Base-by-base conservation (phyloP, 2,329 filamentous ascomycete species). In the Colletotrichum shisoi region DNA sequence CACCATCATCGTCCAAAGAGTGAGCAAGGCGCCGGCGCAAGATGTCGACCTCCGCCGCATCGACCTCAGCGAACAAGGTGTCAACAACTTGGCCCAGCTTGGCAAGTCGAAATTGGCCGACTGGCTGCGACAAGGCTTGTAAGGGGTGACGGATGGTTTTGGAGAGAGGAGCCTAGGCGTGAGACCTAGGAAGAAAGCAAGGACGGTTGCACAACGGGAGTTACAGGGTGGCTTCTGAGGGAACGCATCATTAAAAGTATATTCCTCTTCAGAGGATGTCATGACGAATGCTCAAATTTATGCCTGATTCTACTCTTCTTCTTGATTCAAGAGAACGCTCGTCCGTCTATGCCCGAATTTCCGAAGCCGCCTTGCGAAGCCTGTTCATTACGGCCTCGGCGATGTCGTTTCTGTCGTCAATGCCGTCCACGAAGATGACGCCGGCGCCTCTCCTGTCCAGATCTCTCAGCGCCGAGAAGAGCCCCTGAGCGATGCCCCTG, bases 1-100 rank as follows among this genome's bases (percentile, higher is more conserved):
- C 1, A 94, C 95, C 70, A 91, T 97, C 74, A 92, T 99, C 71
- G 91, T 94, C 56, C 93, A 93, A 77, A 85, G 95, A 72, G 95
- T 98, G 74, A 97, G 92, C 85, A 90, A 91, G 79, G 94, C 95
- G 46, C 95, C 95, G 11, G 89, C 90, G 48, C 91, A 96, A 74
- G 95, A 99, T 81, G 90, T 93, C 73, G 93, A 93, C 76, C 87
- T 97, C 79, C 93, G 95, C 83, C 92, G 91, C 76, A 94, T 98
- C 79, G 94, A 98, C 78, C 88, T 98, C 63, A 96, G 93, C 74
- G 94, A 98, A 80, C 93, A 97, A 80, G 94, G 94, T 57, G 88
- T 98, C 78, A 89, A 97, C 80, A 97, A 97, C 81, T 84, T 94
- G 72, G 95, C 94, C 79, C 92, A 97, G 78, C 91, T 97, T 78